phyloP scores from a whole-genome alignment of 1,139 yeast species.

The Hansenula anomala region DNA sequence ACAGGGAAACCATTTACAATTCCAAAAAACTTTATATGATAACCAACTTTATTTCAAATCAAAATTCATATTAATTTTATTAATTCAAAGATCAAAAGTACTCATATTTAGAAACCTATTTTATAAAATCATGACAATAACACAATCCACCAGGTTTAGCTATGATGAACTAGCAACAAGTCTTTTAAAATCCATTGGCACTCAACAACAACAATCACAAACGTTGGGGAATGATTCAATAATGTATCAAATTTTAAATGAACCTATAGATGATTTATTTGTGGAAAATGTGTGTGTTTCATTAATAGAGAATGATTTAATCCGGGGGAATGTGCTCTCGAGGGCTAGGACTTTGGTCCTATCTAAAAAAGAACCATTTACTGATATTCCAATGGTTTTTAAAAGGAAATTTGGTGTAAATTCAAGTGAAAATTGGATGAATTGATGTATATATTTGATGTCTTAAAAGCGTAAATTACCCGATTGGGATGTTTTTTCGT shows the following conservation, averaged over 20 bases:
- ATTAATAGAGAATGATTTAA: slow-evolving; percentile 46
- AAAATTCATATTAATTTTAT: slow-evolving; percentile 32
- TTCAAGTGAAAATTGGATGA: slow-evolving; percentile 18
- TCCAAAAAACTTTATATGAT: slow-evolving; percentile 27
- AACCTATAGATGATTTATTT: slow-evolving; percentile 12
- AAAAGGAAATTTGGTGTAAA: slow-evolving; percentile 18
- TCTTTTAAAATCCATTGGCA: slow-evolving; percentile 11
- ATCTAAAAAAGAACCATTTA: slow-evolving; percentile 48
- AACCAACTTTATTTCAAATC: slow-evolving; percentile 35
- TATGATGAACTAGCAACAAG: slow-evolving; percentile 9
- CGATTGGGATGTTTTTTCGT: neutral
- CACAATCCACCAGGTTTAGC: slow-evolving; percentile 6
- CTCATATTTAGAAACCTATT: slow-evolving; percentile 44
- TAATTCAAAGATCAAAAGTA: slow-evolving; percentile 38
- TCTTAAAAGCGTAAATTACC: neutral
- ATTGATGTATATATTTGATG: slow-evolving; percentile 2
- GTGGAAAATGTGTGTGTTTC: slow-evolving; percentile 46
- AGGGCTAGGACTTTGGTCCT: slow-evolving; percentile 39
- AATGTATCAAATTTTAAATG: slow-evolving; percentile 15
- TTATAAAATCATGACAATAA: slow-evolving; percentile 20
- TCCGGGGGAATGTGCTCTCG: slow-evolving; percentile 50
- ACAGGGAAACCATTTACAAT: slow-evolving; percentile 37
- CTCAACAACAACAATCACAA: slow-evolving; percentile 9
- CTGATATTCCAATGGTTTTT: slow-evolving; percentile 37
- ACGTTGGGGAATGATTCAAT: slow-evolving; percentile 11